phyloP scores from a whole-genome alignment of 2,329 filamentous ascomycete genomes.

The Plenodomus tracheiphilus region DNA sequence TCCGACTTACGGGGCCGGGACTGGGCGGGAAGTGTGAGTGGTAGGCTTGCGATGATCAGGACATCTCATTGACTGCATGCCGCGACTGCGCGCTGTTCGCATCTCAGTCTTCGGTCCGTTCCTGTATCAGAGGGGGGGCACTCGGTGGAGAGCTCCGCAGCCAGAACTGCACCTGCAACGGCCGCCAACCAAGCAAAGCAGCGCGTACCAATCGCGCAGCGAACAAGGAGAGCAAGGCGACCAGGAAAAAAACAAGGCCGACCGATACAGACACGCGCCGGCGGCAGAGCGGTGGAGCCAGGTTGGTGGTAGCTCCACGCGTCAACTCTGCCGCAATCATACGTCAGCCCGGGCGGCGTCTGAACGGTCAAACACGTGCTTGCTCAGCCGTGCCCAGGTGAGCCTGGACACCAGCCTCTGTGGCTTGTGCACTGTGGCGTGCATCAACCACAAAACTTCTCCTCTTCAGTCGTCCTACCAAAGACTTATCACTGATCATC shows the following conservation, averaged over 20 bases:
- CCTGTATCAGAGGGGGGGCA: conserved; percentile 1
- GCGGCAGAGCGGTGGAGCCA: conserved; percentile 5
- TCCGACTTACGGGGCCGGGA: conserved; percentile 7
- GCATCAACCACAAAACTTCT: no score
- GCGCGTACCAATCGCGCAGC: neutral
- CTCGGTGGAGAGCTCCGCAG: neutral
- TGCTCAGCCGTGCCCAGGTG: neutral
- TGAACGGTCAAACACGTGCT: neutral
- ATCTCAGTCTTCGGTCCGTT: conserved; percentile 2
- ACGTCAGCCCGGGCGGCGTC: neutral
- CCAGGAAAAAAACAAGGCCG: neutral
- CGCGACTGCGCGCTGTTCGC: conserved; percentile 7
- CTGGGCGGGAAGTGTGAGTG: conserved; percentile 4
- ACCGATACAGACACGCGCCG: neutral
- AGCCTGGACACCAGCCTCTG: neutral
- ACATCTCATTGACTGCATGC: conserved; percentile 13
- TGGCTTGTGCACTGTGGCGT: neutral
- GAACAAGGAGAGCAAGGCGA: neutral
- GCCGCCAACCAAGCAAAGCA: no score
- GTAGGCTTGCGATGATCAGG: conserved; percentile 6
- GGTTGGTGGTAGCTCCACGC: conserved; percentile 4
- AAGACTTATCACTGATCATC: no score
- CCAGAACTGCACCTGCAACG: neutral
- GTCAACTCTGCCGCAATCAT: neutral
- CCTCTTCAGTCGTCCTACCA: no score